phyloP scores from a whole-genome alignment of 2,329 filamentous ascomycete species.

The Apiospora malaysiana region DNA sequence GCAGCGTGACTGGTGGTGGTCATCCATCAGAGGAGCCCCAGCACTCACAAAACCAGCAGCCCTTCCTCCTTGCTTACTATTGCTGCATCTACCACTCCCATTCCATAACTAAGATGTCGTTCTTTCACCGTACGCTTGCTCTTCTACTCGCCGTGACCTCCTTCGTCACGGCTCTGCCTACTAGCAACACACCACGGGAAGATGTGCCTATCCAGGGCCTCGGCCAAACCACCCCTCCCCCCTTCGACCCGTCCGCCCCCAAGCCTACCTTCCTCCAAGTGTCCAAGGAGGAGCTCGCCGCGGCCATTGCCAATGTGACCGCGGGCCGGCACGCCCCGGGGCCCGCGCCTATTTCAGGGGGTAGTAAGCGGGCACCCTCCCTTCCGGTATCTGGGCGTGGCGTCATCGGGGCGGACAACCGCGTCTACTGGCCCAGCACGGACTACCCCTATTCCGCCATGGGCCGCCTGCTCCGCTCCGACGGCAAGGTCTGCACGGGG shows the following conservation, averaged over 20 bases:
- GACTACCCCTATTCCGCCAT: constrained; percentile 32
- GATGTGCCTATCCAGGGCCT: neutral
- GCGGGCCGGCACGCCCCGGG: neutral
- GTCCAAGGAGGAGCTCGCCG: neutral
- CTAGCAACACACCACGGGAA: neutral
- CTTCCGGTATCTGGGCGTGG: constrained; percentile 24
- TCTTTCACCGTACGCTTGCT: neutral
- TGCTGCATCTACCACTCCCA: neutral
- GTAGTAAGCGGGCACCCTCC: neutral
- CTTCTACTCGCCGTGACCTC: neutral
- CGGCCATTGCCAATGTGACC: neutral
- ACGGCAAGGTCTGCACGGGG: constrained; percentile 35
- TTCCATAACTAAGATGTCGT: constrained; percentile 3
- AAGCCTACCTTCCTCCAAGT: neutral
- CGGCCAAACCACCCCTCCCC: neutral
- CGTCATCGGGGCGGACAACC: constrained; percentile 33
- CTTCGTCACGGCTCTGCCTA: neutral
- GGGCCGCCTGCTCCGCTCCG: constrained; percentile 32
- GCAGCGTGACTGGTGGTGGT: neutral
- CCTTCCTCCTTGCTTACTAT: neutral
- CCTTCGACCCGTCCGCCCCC: neutral
- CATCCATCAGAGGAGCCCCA: neutral
- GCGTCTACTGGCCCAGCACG: constrained; percentile 28
- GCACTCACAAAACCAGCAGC: neutral
- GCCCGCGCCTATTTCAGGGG: neutral